These are phyloP conservation scores for Xylariaceae sp. DNA, from an alignment of 2,329 filamentous ascomycete species.

Conservation along the genomic window DNA sequence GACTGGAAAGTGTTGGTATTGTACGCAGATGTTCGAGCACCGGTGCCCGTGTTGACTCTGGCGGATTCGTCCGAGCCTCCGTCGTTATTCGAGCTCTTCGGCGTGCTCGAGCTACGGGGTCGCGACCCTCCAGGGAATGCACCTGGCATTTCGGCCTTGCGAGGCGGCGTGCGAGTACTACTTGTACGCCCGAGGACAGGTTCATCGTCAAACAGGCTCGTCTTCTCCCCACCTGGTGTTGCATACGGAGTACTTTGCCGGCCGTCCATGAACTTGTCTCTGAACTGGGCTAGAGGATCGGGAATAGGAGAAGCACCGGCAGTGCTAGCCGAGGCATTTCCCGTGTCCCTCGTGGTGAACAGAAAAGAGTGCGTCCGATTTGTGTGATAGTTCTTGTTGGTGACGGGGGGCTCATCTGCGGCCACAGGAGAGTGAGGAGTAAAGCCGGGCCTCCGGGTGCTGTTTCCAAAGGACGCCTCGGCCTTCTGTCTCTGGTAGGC, in stretches of 20 bases:
- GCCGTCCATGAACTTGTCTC: constrained; percentile 36
- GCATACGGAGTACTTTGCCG: constrained; percentile 52
- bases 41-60: constrained; percentile 7
- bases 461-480: constrained; percentile 46
- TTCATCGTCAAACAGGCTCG: constrained; percentile 45
- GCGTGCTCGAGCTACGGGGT: constrained; percentile 21
- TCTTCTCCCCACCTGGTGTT: constrained; percentile 49
- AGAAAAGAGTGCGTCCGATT: constrained; percentile 23
- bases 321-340: constrained; percentile 10
- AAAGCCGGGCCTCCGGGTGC: constrained; percentile 37
- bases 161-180: constrained; percentile 34
- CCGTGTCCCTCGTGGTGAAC: constrained; percentile 18
- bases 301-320: constrained; percentile 20
- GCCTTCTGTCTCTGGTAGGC: constrained; percentile 46
- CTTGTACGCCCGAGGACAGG: constrained; percentile 35
- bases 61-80: constrained; percentile 18
- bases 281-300: constrained; percentile 43
- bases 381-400: constrained; percentile 43
- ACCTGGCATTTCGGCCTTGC: constrained; percentile 17
- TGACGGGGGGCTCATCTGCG: constrained; percentile 46
- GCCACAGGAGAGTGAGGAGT: constrained; percentile 38
- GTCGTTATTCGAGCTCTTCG: constrained; percentile 21
- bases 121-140: constrained; percentile 17
- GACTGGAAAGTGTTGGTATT: constrained; percentile 9
- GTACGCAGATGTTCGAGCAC: constrained; percentile 6